Base-by-base conservation (phyloP, 495 filamentous ascomycete species). In the Sporormia fimetaria region DNA sequence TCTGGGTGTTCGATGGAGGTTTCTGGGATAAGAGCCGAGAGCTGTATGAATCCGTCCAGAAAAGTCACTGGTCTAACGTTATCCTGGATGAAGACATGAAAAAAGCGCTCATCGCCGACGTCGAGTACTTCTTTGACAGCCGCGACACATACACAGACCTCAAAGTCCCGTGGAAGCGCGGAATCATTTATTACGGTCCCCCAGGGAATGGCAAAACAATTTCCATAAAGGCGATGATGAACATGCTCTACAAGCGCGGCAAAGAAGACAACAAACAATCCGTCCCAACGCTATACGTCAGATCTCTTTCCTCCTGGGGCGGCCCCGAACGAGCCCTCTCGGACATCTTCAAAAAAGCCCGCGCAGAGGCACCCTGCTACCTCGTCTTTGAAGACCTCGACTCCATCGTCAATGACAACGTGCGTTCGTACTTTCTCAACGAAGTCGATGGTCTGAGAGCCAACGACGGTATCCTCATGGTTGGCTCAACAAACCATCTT, bases 21-120 rank as follows among this genome's bases (percentile, higher is more conserved):
- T 62, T 40, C 10, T 83, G 77, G 79, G 48, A 63, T 42, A 81
- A 80, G 62, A 69, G 56, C 47, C 51, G 51, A 4, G 73, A 73
- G 48, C 66, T 82, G 9, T 82, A 62, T 59, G 37, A 69, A 25
- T 69, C 67, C 40, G 63, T 81, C 22, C 61, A 68, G 51, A 67
- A 70, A 18, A 58, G 69, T 2, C 57, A 61, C 20, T 82, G 77
- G 78, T 69, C 74, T 3, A 67, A 73, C 39, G 77, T 82, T 9
- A 80, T 83, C 25, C 61, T 82, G n/a, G 71, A 78, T 26, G 55
- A 63, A 28, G 59, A 61, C 28, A 75, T 77, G 67, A 83, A 82
- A 58, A 63, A 65, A 33, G 57, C 63, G 10, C 64, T 81, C 27
- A 71, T 73, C 17, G 51, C 62, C 5, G 77, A 81, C 56, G 70